A percentile compares a stretch with the other conserved stretches of the same genome.
These are phyloP conservation scores for Fusarium miscanthi DNA, from an alignment of 2,329 filamentous ascomycete genomes.

Conservation along the genomic window DNA sequence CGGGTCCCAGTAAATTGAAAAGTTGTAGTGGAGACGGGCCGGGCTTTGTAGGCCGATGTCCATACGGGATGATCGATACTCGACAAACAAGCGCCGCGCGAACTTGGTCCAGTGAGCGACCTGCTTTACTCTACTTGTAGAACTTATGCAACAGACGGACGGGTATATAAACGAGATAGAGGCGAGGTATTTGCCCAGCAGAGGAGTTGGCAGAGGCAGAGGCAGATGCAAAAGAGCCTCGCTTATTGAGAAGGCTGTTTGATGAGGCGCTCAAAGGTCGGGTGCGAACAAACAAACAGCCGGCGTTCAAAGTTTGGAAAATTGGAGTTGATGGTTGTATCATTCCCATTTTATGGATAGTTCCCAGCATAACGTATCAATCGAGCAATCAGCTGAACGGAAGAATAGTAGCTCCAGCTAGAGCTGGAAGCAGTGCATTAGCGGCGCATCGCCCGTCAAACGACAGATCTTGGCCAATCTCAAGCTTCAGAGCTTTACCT, in stretches of 20 bases:
- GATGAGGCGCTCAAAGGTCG: not conserved
- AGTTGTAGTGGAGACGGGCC: constrained; percentile 38
- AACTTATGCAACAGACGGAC: constrained; percentile 23
- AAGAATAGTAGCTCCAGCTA: constrained; percentile 41
- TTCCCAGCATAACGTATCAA: not conserved
- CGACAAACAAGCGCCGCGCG: constrained; percentile 37
- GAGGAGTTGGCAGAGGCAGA: constrained; percentile 3
- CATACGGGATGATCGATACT: constrained; percentile 41
- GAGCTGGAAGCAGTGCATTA: constrained; percentile 31
- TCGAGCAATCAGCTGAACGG: constrained; percentile 31
- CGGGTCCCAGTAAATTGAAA: constrained; percentile 37
- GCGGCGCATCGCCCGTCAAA: constrained; percentile 22
- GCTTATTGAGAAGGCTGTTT: constrained; percentile 7
- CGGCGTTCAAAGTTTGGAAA: constrained; percentile 5
- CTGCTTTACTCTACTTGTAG: not conserved
- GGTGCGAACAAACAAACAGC: not conserved
- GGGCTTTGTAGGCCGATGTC: constrained; percentile 37
- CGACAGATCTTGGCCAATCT: constrained; percentile 3
- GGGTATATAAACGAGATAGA: constrained; percentile 31
- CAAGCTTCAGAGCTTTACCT: not conserved
- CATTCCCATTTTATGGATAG: not conserved
- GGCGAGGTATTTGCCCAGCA: constrained; percentile 9
- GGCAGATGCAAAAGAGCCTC: constrained; percentile 7
- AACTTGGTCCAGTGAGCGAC: constrained; percentile 19
- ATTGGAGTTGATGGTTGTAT: constrained; percentile 1